Conservation (phyloP, 805 yeast genomes). For the Saccharomyces paradoxus region DNA sequence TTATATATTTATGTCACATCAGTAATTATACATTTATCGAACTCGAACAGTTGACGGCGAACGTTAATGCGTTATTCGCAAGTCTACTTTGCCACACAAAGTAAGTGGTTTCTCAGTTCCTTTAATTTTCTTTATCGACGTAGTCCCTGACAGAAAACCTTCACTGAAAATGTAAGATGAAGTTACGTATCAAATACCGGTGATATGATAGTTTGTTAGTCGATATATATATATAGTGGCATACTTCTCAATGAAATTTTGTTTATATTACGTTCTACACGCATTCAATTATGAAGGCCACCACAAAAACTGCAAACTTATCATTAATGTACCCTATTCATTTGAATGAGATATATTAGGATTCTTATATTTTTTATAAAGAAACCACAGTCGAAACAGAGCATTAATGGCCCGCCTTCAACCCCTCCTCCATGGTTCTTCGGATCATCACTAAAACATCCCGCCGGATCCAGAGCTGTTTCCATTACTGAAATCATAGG, state of each 20-base stretch:
- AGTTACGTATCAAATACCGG: background rate
- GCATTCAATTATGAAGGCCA: background rate
- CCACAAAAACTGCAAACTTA: background rate
- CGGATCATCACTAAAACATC: background rate
- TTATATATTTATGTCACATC: background rate
- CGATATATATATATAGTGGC: too few relatives aligned
- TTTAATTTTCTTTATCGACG: too few relatives aligned
- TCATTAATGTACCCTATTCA: background rate
- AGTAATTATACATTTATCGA: background rate
- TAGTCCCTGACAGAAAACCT: too few relatives aligned
- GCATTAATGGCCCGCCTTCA: background rate
- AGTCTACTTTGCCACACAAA: background rate
- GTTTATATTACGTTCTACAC: background rate
- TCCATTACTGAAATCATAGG: background rate
- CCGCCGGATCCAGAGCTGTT: background rate
- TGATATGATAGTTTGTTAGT: background rate
- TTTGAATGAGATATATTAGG: background rate
- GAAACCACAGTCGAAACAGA: background rate
- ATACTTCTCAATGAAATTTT: too few relatives aligned
- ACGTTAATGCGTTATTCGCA: background rate
- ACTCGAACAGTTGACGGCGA: background rate
- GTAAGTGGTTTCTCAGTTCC: background rate
- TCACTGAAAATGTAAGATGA: too few relatives aligned
- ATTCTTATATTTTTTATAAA: background rate
- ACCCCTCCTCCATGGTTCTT: too few relatives aligned